phyloP scores from a whole-genome alignment of 805 yeast genomes.

The Myxozyma melibiosi region DNA sequence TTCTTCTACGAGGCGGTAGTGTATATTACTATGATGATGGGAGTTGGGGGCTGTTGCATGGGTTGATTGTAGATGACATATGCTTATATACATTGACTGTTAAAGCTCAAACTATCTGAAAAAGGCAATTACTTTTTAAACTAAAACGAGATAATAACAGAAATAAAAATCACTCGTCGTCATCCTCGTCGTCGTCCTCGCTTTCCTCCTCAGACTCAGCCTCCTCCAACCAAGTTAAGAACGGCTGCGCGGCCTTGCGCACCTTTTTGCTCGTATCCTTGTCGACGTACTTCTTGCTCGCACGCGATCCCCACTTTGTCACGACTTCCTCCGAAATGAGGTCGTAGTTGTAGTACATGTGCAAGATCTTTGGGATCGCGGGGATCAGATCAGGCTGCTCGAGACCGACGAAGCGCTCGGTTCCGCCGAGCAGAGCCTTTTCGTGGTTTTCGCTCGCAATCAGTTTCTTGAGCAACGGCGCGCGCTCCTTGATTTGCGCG shows the following conservation, averaged over 20 bases:
- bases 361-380: conserved; percentile 76
- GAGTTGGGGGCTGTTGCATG: too few relatives aligned
- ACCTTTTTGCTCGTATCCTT: conserved; percentile 91
- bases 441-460: conserved; percentile 66
- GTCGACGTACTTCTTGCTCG: conserved; percentile 89
- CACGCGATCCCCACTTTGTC: conserved; percentile 83
- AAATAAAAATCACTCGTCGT: not conserved
- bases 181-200: conserved; percentile 15
- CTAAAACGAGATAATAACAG: not conserved
- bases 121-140: not conserved
- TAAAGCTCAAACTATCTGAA: too few relatives aligned
- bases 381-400: conserved; percentile 73
- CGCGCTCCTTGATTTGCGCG: conserved; percentile 71
- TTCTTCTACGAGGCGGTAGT: too few relatives aligned
- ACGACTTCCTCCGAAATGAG: conserved; percentile 81
- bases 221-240: conserved; percentile 89
- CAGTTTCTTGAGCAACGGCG: conserved; percentile 79
- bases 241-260: conserved; percentile 94
- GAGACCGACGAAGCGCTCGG: conserved; percentile 88
- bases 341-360: conserved; percentile 80
- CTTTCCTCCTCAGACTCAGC: conserved; percentile 70
- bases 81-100: too few relatives aligned
- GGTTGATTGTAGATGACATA: too few relatives aligned
- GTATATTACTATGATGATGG: too few relatives aligned
- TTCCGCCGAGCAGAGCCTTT: conserved; percentile 90